A percentile compares a stretch with the other conserved stretches of the same genome.
These are phyloP conservation scores for Elongisporangium senticosum DNA, from an alignment of 352 stramenopile genomes.

Conservation along the genomic window DNA sequence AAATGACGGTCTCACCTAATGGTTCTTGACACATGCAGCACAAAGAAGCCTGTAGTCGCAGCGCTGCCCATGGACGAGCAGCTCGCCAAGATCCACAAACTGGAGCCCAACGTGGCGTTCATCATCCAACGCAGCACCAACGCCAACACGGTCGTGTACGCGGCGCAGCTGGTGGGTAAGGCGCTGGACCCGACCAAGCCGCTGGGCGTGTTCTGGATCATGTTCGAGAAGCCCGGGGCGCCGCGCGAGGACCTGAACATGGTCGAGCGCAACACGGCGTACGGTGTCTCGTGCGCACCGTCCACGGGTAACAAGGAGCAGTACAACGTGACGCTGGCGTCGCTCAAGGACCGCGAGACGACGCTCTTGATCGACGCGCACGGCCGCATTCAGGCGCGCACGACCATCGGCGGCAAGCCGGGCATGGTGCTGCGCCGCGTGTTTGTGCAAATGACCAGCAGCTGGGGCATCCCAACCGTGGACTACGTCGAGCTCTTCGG, in stretches of 20 bases:
- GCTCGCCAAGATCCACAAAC: slow-evolving; percentile 55
- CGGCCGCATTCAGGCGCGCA: slow-evolving; percentile 53
- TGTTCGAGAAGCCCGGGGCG: slow-evolving; percentile 73
- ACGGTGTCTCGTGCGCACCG: slow-evolving; percentile 49
- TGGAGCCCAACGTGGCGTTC: slow-evolving; percentile 73
- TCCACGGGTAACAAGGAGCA: slow-evolving; percentile 28
- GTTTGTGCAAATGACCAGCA: slow-evolving; percentile 80
- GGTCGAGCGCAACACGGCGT: slow-evolving; percentile 81
- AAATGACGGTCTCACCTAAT: not conserved
- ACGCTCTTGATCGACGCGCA: slow-evolving; percentile 48
- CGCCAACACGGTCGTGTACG: slow-evolving; percentile 84
- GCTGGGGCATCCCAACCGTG: slow-evolving; percentile 75
- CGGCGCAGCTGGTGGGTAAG: slow-evolving; percentile 31
- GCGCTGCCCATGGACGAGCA: slow-evolving; percentile 62
- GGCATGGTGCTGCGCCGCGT: slow-evolving; percentile 67
- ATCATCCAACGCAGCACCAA: slow-evolving; percentile 88
- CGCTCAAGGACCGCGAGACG: slow-evolving; percentile 68
- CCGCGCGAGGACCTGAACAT: slow-evolving; percentile 79
- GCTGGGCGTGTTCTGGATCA: slow-evolving; percentile 83
- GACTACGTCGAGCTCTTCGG: slow-evolving; percentile 83
- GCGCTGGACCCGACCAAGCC: slow-evolving; percentile 50
- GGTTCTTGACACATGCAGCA: not conserved
- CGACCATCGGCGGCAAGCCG: slow-evolving; percentile 61
- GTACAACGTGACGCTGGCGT: slow-evolving; percentile 44
- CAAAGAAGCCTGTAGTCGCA: slow-evolving; percentile 14